These are phyloP conservation scores for Alternaria alternata DNA, from an alignment of 2,329 filamentous ascomycete species.

Conservation along the genomic window DNA sequence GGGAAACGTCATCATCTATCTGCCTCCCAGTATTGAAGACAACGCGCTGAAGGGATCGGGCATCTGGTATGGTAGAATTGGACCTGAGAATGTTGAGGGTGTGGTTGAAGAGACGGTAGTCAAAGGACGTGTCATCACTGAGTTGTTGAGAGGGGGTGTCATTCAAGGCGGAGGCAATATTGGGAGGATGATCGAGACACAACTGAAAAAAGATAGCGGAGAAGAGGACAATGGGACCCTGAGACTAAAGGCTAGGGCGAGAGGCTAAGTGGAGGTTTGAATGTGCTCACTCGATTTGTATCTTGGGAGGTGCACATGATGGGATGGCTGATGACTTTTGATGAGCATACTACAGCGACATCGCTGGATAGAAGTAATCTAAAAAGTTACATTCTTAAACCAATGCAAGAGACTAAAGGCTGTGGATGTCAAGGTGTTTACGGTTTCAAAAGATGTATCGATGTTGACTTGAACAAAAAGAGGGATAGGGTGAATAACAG, in stretches of 20 bases:
- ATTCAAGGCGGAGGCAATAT: constrained; percentile 34
- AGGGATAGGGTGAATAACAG: too few relatives aligned
- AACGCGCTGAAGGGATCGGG: constrained; percentile 74
- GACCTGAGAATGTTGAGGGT: constrained; percentile 77
- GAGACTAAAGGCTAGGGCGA: constrained; percentile 30
- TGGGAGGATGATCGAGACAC: constrained; percentile 39
- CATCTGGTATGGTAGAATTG: constrained; percentile 84
- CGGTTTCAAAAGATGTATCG: background rate
- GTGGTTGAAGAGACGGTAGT: constrained; percentile 75
- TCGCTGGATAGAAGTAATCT: background rate
- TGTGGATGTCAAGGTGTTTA: background rate
- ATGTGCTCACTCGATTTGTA: background rate
- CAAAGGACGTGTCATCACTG: constrained; percentile 71
- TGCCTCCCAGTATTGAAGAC: constrained; percentile 63
- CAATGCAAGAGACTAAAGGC: background rate
- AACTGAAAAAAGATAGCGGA: constrained; percentile 39
- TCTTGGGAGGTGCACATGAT: background rate
- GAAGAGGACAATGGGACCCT: constrained; percentile 35
- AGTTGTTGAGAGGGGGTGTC: constrained; percentile 77
- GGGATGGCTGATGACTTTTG: background rate
- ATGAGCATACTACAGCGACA: background rate
- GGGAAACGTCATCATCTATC: constrained; percentile 82
- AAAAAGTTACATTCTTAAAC: background rate
- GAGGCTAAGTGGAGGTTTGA: background rate
- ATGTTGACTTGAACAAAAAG: background rate